Percentiles rank a stretch among this genome's conserved stretches.
phyloP scores from a whole-genome alignment of 495 filamentous ascomycete genomes.

The Letharia columbiana region DNA sequence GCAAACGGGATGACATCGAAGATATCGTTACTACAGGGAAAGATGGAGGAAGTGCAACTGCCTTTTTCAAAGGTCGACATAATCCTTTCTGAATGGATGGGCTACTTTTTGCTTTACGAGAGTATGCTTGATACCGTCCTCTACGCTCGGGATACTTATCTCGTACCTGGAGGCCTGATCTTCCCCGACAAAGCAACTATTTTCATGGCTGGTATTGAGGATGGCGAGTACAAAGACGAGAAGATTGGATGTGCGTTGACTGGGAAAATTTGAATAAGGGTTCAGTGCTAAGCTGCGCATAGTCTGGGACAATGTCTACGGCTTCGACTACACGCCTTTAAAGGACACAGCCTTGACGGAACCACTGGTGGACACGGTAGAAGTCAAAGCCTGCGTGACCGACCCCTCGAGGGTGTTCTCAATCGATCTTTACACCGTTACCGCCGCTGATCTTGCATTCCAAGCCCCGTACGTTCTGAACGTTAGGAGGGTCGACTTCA shows the following conservation, averaged over 20 bases:
- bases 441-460: constrained; percentile 66
- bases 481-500: constrained; percentile 73
- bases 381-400: constrained; percentile 69
- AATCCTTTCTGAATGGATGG: constrained; percentile 99
- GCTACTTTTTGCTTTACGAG: constrained; percentile 97
- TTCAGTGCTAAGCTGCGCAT: constrained; percentile 12
- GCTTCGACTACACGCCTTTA: constrained; percentile 92
- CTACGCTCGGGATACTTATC: constrained; percentile 86
- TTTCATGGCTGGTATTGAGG: constrained; percentile 80
- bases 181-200: constrained; percentile 87
- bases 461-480: constrained; percentile 59
- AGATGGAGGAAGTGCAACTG: constrained; percentile 90
- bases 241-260: constrained; percentile 64
- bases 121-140: constrained; percentile 96
- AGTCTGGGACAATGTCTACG: constrained; percentile 98
- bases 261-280: background rate
- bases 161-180: constrained; percentile 73
- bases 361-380: constrained; percentile 72
- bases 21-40: constrained; percentile 87
- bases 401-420: constrained; percentile 68
- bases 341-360: constrained; percentile 76
- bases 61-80: constrained; percentile 90
- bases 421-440: constrained; percentile 76
- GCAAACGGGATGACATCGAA: constrained; percentile 72
- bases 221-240: constrained; percentile 82